Evolutionary conservation across 169 alveolate species (phyloP), one percentile per base, ranked within the genome.

Genomic region (Plasmodium gallinaceum): DNA sequence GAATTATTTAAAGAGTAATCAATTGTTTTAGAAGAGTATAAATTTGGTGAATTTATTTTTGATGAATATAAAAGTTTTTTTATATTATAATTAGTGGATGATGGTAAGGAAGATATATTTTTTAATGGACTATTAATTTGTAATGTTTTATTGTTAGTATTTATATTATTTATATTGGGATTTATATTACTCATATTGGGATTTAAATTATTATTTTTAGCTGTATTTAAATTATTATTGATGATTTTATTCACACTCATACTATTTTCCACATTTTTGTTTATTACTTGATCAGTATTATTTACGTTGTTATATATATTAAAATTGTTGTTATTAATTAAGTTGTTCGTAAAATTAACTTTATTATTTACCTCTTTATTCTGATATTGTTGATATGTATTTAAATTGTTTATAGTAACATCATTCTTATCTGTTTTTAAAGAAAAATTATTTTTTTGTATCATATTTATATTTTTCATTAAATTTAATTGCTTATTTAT

Each of bases 391-490:
- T 57, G 88, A 65, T 74, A 51, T 10, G 74, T n/a, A 74, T 48
- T 60, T 26, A 74, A 16, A 24, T 60, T 74, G 42, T 60, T 60
- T 51, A 74, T 43, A 24, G 26, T 24, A 61, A 51, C 46, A 66
- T 74, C 88, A 65, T 74, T 39, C 45, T 42, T 58, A 18, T 74
- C 64, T 20, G 54, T 32, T 42, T 74, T 74, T 14, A 51, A 12
- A 12, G 39, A 48, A 32, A 58, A 51, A 26, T 18, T 74, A 48
- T 65, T 60, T 37, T 65, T 43, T 48, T n/a, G 88, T 26, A 62
- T 42, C 32, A 74, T 20, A 52, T 74, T 74, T 48, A 73, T 73
- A 45, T 73, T 73, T 73, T 26, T 54, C 58, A 74, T 39, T 48
- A 32, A 7, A 51, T 51, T 74, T 58, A 74, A 74, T 42, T 71